These are phyloP conservation scores for Cutaneotrichosporon cyanovorans DNA, from an alignment of 1,284 basidiomycete genomes.

Conservation along the genomic window DNA sequence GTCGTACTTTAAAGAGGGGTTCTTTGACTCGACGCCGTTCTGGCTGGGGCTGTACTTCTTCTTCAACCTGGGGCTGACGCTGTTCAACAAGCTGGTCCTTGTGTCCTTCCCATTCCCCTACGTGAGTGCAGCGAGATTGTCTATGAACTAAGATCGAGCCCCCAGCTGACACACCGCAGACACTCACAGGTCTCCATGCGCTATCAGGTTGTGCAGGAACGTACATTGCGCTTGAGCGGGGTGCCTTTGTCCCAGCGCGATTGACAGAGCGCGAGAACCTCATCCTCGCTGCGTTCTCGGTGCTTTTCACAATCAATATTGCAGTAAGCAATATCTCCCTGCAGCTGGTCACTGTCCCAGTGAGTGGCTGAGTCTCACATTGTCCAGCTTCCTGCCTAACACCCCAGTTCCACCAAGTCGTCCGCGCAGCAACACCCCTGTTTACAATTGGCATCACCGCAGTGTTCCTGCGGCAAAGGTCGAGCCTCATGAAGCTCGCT, in stretches of 20 bases:
- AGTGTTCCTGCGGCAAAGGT: conserved; percentile 45
- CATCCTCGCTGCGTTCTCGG: conserved; percentile 68
- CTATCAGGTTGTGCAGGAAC: conserved; percentile 76
- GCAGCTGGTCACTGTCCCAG: conserved; percentile 79
- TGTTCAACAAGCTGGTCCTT: conserved; percentile 87
- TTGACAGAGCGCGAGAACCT: conserved; percentile 55
- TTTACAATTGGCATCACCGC: conserved; percentile 75
- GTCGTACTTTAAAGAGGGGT: conserved; percentile 1
- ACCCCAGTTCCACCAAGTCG: conserved; percentile 81
- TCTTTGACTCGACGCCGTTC: conserved; percentile 36
- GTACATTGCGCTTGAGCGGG: conserved; percentile 56
- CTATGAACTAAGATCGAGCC: too few relatives aligned
- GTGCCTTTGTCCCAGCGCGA: conserved; percentile 57
- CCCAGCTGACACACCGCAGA: conserved; percentile 42
- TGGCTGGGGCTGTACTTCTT: conserved; percentile 77
- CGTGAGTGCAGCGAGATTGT: conserved; percentile 30
- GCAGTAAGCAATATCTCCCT: conserved; percentile 84
- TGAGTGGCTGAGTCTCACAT: conserved; percentile 47
- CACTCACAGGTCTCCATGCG: conserved; percentile 75
- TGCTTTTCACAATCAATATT: conserved; percentile 85
- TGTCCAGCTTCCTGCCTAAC: neutral
- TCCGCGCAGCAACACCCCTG: conserved; percentile 82
- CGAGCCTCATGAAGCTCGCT: conserved; percentile 53
- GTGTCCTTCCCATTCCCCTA: conserved; percentile 88
- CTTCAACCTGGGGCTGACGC: conserved; percentile 79